phyloP scores from a whole-genome alignment of 2,329 filamentous ascomycete genomes.

The Phialophora macrospora region DNA sequence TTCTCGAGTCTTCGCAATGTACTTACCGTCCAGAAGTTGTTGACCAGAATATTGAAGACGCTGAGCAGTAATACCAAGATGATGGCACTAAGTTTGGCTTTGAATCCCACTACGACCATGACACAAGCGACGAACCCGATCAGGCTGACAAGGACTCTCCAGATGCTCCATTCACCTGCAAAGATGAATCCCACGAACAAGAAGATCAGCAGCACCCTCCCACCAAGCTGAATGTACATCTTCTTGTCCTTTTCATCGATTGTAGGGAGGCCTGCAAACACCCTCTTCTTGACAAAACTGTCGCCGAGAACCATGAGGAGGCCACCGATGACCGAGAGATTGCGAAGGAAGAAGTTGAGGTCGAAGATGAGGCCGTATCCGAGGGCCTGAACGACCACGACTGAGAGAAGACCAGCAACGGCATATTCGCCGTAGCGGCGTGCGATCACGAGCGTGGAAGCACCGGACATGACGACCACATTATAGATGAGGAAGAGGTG shows the following conservation, averaged over 20 bases:
- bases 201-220: conserved; percentile 94
- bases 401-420: conserved; percentile 83
- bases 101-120: conserved; percentile 99
- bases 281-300: conserved; percentile 98
- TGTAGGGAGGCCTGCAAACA: conserved; percentile 88
- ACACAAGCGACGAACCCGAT: conserved; percentile 89
- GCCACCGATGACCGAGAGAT: conserved; percentile 94
- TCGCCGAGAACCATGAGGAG: conserved; percentile 98
- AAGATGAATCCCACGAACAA: conserved; percentile 97
- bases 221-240: conserved; percentile 99
- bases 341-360: conserved; percentile 99
- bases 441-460: conserved; percentile 84
- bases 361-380: conserved; percentile 99
- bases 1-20: not conserved
- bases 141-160: conserved; percentile 81
- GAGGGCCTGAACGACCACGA: conserved; percentile 90
- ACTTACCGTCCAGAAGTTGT: conserved; percentile 99
- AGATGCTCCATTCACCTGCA: conserved; percentile 88
- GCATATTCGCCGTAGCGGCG: conserved; percentile 94
- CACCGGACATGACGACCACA: conserved; percentile 82
- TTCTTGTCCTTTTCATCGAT: conserved; percentile 99
- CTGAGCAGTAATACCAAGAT: conserved; percentile 94
- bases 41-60: conserved; percentile 94
- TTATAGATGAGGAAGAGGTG: conserved; percentile 92
- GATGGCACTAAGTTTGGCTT: conserved; percentile 98